Conservation (phyloP, 306 rosid genomes). For the Myrica gale region DNA sequence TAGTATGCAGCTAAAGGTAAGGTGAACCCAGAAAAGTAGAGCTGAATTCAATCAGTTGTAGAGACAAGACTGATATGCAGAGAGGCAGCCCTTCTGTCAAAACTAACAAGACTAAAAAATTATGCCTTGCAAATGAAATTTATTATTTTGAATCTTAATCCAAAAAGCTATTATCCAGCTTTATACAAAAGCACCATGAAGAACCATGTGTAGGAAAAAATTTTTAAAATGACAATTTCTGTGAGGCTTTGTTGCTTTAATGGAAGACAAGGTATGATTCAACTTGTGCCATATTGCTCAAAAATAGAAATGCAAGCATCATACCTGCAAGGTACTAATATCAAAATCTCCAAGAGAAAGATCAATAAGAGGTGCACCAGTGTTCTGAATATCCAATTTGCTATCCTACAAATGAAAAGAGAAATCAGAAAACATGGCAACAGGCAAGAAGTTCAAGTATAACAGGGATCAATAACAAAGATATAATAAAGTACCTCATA, state of each 20-base stretch:
- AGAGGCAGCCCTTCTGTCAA: background rate
- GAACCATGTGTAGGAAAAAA: background rate
- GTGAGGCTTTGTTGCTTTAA: background rate
- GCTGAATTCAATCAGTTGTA: background rate
- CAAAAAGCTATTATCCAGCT: background rate
- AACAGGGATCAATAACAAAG: constrained; percentile 10
- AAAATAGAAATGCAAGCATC: background rate
- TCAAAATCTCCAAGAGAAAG: constrained; percentile 58
- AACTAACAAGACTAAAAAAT: background rate
- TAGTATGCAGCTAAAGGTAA: background rate
- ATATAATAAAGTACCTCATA: constrained; percentile 43
- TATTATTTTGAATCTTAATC: background rate
- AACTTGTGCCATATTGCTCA: background rate
- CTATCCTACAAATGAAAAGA: constrained; percentile 49
- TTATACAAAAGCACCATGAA: background rate
- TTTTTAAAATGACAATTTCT: background rate
- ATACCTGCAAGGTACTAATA: constrained; percentile 70
- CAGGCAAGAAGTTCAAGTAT: constrained; percentile 16
- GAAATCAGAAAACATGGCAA: constrained; percentile 29
- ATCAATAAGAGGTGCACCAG: constrained; percentile 48
- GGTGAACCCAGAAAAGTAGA: background rate
- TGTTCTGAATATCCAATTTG: constrained; percentile 45
- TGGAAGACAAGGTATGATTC: constrained; percentile 7
- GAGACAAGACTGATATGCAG: background rate
- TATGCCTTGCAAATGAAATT: background rate